Conservation (phyloP, 495 filamentous ascomycete genomes). For the Margaritispora aquatica region DNA sequence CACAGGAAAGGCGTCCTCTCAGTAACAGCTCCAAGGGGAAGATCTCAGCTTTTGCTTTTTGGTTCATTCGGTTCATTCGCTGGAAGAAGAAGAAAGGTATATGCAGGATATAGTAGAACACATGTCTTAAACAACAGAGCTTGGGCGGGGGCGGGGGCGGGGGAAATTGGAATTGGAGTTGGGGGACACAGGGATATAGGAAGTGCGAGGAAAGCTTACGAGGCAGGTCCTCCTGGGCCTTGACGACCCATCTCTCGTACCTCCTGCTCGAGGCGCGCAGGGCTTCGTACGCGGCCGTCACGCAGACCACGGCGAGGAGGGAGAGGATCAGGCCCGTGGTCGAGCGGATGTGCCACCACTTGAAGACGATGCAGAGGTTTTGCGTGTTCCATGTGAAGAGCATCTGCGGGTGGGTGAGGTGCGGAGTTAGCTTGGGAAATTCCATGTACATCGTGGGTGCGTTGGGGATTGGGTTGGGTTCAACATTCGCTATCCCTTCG, state of each 20-base stretch:
- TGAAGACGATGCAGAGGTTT: constrained; percentile 93
- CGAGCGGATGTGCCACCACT: constrained; percentile 75
- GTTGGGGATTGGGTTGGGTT: no score
- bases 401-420: constrained; percentile 70
- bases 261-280: constrained; percentile 67
- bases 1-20: constrained; percentile 46
- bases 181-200: constrained; percentile 4
- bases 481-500: no score
- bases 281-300: constrained; percentile 87
- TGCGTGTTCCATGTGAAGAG: constrained; percentile 92
- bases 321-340: constrained; percentile 70
- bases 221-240: constrained; percentile 41
- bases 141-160: neutral
- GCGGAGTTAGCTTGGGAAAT: neutral
- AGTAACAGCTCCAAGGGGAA: constrained; percentile 32
- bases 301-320: constrained; percentile 69
- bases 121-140: no score
- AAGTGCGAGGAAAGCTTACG: constrained; percentile 42
- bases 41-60: constrained; percentile 16
- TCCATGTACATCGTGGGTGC: constrained; percentile 1
- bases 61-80: neutral
- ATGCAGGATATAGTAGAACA: no score
- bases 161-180: neutral
- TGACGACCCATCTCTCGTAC: constrained; percentile 61
- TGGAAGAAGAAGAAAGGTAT: neutral